Percentiles rank a stretch among this genome's conserved stretches.
Evolutionary conservation across 108 stramenopile species (phyloP).

Genomic region (Nitzschia palea): DNA sequence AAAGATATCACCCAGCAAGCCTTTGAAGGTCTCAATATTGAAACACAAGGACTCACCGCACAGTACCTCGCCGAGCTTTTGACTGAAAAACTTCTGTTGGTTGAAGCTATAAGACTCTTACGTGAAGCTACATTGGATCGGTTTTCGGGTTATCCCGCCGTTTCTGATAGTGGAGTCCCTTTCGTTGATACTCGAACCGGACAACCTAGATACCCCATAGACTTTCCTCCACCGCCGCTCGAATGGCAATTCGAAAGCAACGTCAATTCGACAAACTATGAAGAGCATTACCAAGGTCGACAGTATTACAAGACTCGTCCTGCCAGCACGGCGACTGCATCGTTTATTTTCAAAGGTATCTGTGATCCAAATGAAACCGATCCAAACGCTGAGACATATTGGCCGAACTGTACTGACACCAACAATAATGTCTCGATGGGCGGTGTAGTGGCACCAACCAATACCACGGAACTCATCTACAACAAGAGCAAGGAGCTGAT

Average conservation of each 20-base stretch:
- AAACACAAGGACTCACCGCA: conserved; percentile 14
- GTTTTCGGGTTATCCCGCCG: conserved; percentile 47
- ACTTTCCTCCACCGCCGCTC: conserved; percentile 28
- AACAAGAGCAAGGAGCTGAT: conserved; percentile 35
- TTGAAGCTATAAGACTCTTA: conserved; percentile 25
- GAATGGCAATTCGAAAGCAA: conserved; percentile 50
- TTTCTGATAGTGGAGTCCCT: conserved; percentile 41
- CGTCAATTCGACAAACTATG: conserved; percentile 40
- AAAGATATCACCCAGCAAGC: conserved; percentile 14
- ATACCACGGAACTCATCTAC: conserved; percentile 25
- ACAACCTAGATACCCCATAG: conserved; percentile 17
- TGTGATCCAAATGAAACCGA: conserved; percentile 44
- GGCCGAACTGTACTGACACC: conserved; percentile 58
- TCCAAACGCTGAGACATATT: conserved; percentile 24
- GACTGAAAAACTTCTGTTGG: conserved; percentile 1
- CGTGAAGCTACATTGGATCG: conserved; percentile 45
- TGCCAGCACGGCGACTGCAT: conserved; percentile 36
- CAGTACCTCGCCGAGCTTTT: conserved; percentile 41
- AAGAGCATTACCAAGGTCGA: conserved; percentile 32
- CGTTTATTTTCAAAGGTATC: conserved; percentile 42
- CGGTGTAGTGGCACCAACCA: conserved; percentile 42
- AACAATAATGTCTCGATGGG: conserved; percentile 53
- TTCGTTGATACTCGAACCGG: conserved; percentile 35
- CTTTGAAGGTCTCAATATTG: conserved; percentile 13
- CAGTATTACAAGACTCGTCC: conserved; percentile 13